These are phyloP conservation scores for Liquidambar formosana DNA, from an alignment of 164 flowering plant species.

Conservation along the genomic window DNA sequence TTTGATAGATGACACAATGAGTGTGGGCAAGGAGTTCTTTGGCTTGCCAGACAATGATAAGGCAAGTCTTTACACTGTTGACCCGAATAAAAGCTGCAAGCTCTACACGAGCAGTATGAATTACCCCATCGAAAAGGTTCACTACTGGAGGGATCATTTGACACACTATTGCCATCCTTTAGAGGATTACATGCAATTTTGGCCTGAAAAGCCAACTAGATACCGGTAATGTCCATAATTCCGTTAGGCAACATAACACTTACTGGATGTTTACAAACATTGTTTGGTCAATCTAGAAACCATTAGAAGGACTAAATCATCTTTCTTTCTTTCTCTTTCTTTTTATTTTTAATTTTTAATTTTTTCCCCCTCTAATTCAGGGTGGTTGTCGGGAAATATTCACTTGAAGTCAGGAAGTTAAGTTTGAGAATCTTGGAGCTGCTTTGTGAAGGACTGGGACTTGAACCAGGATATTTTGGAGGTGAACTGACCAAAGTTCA, in stretches of 20 bases:
- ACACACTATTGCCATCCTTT: conserved; percentile 38
- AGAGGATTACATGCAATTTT: conserved; percentile 28
- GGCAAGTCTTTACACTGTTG: conserved; percentile 22
- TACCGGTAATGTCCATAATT: conserved; percentile 28
- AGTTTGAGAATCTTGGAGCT: conserved; percentile 28
- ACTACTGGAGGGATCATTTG: conserved; percentile 44
- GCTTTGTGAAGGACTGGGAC: conserved; percentile 43
- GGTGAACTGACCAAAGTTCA: conserved; percentile 22
- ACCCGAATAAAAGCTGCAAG: conserved; percentile 19
- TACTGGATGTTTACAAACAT: too few species aligned
- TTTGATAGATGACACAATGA: conserved; percentile 16
- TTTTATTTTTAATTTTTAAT: not conserved
- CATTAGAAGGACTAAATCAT: too few species aligned
- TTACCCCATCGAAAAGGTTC: conserved; percentile 21
- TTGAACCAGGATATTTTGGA: conserved; percentile 25
- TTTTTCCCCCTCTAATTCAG: too few species aligned
- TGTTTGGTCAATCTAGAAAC: too few species aligned
- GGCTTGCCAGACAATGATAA: conserved; percentile 35
- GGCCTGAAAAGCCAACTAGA: conserved; percentile 49
- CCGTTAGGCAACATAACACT: too few species aligned
- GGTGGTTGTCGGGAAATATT: conserved; percentile 34
- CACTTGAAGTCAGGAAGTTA: conserved; percentile 30
- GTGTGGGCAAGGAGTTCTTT: conserved; percentile 28
- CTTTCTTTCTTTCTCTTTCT: too few species aligned
- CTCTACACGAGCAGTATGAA: conserved; percentile 21